phyloP scores from a whole-genome alignment of 768 basidiomycete species.

The Leccinum aurantiacum region DNA sequence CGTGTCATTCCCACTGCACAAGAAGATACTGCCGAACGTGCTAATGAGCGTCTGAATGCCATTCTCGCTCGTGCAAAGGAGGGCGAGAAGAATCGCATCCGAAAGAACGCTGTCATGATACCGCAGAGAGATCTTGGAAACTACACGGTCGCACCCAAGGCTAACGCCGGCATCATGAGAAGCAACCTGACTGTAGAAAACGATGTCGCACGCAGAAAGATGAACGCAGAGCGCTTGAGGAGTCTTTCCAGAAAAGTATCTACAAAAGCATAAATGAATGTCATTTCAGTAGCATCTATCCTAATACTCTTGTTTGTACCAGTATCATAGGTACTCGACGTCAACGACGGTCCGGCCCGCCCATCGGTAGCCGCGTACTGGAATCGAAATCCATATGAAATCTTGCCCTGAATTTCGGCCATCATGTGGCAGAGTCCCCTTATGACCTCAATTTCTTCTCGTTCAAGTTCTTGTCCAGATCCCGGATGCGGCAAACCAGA shows the following conservation, averaged over 20 bases:
- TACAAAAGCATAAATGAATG: slow-evolving; percentile 22
- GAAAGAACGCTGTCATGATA: slow-evolving; percentile 81
- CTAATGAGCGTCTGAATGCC: slow-evolving; percentile 59
- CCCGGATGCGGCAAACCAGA: background rate
- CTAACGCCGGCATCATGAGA: slow-evolving; percentile 51
- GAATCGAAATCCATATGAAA: background rate
- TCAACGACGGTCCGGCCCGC: too few relatives aligned
- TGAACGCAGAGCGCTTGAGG: slow-evolving; percentile 72
- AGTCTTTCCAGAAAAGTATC: slow-evolving; percentile 53
- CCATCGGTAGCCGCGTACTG: background rate
- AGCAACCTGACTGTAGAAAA: slow-evolving; percentile 63
- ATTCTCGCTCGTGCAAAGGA: slow-evolving; percentile 69
- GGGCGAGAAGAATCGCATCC: slow-evolving; percentile 64
- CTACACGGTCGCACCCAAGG: slow-evolving; percentile 77
- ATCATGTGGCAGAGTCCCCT: background rate
- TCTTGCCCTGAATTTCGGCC: background rate
- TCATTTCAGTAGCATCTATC: background rate
- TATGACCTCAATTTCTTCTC: background rate
- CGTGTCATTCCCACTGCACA: slow-evolving; percentile 62
- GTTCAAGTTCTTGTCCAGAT: background rate
- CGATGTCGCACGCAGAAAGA: slow-evolving; percentile 71
- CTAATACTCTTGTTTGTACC: slow-evolving; percentile 6
- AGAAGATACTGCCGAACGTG: slow-evolving; percentile 37
- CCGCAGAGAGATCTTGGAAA: slow-evolving; percentile 73
- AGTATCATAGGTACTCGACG: background rate